These are phyloP conservation scores for Acacia crassicarpa DNA, from an alignment of 306 rosid genomes.

Conservation along the genomic window DNA sequence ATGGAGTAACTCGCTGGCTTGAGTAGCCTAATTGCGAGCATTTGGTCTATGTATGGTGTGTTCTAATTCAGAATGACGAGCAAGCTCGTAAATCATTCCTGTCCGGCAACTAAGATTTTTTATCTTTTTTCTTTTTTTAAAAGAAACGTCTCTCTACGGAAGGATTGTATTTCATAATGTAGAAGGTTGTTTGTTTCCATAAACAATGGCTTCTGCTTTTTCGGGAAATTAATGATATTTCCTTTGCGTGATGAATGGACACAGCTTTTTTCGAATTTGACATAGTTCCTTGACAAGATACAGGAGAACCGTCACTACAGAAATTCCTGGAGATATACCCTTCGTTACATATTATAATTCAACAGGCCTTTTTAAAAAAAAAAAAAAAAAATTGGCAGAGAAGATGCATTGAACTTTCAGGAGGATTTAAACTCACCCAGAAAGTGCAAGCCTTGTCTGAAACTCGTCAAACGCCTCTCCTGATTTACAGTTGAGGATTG, in stretches of 20 bases:
- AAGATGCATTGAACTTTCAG: too few relatives aligned
- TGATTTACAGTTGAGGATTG: too few relatives aligned
- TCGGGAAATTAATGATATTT: neutral
- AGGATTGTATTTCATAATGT: neutral
- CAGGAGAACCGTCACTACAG: neutral
- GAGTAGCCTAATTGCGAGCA: slow-evolving; percentile 34
- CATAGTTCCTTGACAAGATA: neutral
- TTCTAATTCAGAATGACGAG: slow-evolving; percentile 32
- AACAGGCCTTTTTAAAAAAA: too few relatives aligned
- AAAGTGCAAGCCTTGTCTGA: neutral
- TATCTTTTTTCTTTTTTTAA: too few relatives aligned
- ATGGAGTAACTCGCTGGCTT: slow-evolving; percentile 75
- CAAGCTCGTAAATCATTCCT: slow-evolving; percentile 14
- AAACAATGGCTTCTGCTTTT: neutral
- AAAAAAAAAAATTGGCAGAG: too few relatives aligned
- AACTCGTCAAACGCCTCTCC: too few relatives aligned
- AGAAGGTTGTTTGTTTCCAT: slow-evolving; percentile 2
- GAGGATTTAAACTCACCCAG: neutral
- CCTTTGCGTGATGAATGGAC: neutral
- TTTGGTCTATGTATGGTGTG: slow-evolving; percentile 25
- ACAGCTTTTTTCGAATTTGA: neutral
- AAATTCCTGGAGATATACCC: neutral
- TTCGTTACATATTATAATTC: neutral
- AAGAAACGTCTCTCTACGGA: neutral
- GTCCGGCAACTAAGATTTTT: neutral